Conservation (phyloP, 2,329 filamentous ascomycete species). For the Colletotrichum orbiculare region DNA sequence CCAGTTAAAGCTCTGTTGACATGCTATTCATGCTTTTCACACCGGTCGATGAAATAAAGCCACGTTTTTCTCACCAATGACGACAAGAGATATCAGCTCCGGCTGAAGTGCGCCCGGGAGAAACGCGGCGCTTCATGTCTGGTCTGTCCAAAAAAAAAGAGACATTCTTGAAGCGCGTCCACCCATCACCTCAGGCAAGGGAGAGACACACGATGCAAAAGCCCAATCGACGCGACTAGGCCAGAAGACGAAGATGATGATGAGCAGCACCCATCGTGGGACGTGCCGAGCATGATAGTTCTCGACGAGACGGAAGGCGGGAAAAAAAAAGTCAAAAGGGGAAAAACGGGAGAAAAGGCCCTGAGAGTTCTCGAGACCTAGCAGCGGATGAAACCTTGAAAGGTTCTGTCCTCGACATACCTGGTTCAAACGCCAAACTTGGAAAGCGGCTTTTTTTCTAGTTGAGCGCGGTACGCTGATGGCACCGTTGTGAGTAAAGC, state of each 20-base stretch:
- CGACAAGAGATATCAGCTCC: conserved; percentile 6
- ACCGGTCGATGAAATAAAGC: conserved; percentile 17
- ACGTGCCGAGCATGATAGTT: conserved; percentile 27
- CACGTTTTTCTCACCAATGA: conserved; percentile 6
- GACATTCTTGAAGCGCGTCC: conserved; percentile 17
- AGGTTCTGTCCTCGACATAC: conserved; percentile 1
- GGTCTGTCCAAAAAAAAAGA: conserved; percentile 9
- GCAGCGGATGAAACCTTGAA: conserved; percentile 5
- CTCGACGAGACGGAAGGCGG: conserved; percentile 17
- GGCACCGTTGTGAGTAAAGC: no score
- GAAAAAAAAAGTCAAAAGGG: conserved; percentile 29
- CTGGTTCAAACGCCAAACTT: no score
- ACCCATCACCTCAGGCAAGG: conserved; percentile 10
- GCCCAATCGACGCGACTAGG: background rate
- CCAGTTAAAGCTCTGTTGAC: background rate
- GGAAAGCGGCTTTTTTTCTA: background rate
- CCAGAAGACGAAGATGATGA: background rate
- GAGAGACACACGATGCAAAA: conserved; percentile 19
- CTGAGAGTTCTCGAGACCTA: conserved; percentile 15
- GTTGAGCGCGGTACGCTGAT: background rate
- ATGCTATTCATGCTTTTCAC: background rate
- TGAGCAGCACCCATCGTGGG: conserved; percentile 10
- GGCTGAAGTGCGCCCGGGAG: conserved; percentile 2
- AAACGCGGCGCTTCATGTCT: conserved; percentile 5
- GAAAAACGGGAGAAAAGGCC: conserved; percentile 24